Conservation (phyloP, 2,329 filamentous ascomycete genomes). For the Hymenoscyphus repandus region DNA sequence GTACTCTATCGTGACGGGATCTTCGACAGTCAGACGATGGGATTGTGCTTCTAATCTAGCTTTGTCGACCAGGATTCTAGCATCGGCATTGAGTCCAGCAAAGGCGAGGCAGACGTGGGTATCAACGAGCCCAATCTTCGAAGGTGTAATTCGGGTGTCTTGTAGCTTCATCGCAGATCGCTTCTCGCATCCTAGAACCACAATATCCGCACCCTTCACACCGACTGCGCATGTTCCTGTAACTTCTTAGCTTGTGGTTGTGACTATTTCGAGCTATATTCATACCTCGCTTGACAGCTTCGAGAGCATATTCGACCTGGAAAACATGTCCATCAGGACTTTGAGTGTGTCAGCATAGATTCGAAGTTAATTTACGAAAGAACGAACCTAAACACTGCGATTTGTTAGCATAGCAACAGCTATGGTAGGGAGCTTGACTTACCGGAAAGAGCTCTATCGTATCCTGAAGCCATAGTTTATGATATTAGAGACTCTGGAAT, state of each 20-base stretch:
- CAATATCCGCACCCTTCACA: conserved; percentile 90
- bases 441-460: conserved; percentile 99
- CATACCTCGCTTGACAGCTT: conserved; percentile 95
- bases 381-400: conserved; percentile 74
- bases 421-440: conserved; percentile 39
- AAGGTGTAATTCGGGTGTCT: conserved; percentile 97
- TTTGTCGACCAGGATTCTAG: conserved; percentile 96
- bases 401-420: conserved; percentile 40
- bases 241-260: conserved; percentile 17
- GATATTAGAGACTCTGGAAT: conserved; percentile 3
- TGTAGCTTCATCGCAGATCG: conserved; percentile 98
- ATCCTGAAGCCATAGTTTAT: conserved; percentile 78
- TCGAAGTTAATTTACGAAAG: background rate
- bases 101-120: conserved; percentile 96
- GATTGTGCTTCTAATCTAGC: conserved; percentile 95
- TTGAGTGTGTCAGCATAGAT: conserved; percentile 39
- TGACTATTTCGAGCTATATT: conserved; percentile 5
- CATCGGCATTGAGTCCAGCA: conserved; percentile 94
- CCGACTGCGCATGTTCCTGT: conserved; percentile 94
- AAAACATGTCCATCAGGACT: conserved; percentile 99
- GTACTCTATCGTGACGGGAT: conserved; percentile 97
- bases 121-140: conserved; percentile 95
- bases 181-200: conserved; percentile 97
- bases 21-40: conserved; percentile 93
- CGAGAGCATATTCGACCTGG: conserved; percentile 98